Conservation (phyloP, 2,329 filamentous ascomycete genomes). For the Bisporella sp. region DNA sequence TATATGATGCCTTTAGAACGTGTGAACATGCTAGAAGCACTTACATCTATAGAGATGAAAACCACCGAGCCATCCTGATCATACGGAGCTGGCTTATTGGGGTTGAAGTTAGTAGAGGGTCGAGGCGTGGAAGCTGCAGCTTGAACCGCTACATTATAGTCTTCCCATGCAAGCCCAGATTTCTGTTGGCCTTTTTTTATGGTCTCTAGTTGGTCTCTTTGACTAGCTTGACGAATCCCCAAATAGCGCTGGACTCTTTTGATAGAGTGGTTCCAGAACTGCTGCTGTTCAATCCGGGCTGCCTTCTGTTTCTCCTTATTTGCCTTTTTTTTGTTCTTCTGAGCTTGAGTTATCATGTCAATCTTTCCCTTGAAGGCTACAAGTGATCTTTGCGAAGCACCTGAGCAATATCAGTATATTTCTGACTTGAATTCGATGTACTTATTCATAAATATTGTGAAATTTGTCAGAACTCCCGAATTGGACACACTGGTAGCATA, state of each 20-base stretch:
- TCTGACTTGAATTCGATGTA: no score
- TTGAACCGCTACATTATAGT: conserved; percentile 21
- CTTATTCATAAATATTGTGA: no score
- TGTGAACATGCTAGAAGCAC: no score
- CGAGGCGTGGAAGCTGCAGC: conserved; percentile 16
- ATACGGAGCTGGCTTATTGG: conserved; percentile 38
- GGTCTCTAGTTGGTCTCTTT: conserved; percentile 5
- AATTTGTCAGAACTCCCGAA: no score
- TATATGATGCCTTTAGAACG: no score
- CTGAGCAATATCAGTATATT: no score
- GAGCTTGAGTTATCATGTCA: conserved; percentile 40
- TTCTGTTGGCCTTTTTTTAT: conserved; percentile 15
- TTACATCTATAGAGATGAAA: conserved; percentile 66
- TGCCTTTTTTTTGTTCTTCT: conserved; percentile 36
- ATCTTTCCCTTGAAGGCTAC: conserved; percentile 48
- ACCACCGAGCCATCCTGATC: conserved; percentile 49
- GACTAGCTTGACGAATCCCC: conserved; percentile 46
- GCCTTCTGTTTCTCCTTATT: conserved; percentile 43
- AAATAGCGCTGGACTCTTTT: conserved; percentile 64
- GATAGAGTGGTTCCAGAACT: conserved; percentile 46
- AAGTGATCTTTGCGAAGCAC: conserved; percentile 30
- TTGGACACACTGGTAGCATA: no score
- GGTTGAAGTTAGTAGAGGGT: conserved; percentile 33
- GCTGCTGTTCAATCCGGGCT: conserved; percentile 42
- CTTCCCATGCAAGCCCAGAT: conserved; percentile 19